Evolutionary conservation across 2,329 filamentous ascomycete genomes (phyloP), one percentile per base, ranked within the genome.

Genomic region (Aspergillus pseudoterreus): DNA sequence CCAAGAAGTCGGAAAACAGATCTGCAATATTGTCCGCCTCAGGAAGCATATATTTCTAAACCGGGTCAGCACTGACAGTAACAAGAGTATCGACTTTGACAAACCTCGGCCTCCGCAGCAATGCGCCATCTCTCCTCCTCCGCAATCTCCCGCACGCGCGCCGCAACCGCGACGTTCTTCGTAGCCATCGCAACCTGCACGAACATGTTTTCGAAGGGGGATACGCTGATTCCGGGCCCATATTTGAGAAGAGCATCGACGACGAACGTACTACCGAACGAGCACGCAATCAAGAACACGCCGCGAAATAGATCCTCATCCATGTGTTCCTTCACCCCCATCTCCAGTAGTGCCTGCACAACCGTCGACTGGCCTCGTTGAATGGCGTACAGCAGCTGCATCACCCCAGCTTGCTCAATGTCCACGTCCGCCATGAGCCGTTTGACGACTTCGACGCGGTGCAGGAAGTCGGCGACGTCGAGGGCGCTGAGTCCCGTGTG

Each of bases 121-220:
- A 32, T 22, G 9, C 38, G 39, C 22, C 30, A 38, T n/a, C 49
- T 61, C 33, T 53, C 47, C 6, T 44, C 22, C n/a, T 36, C 27
- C 11, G 43, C 65, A 63, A 12, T 67, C 58, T 3, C 68, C 61
- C 11, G 65, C 67, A 57, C 65, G 62, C 6, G 65, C 63, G 47
- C 67, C 61, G 60, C 63, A 61, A 41, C 68, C 63, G 17, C 64
- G 66, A 3, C 63, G 67, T 35, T 56, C 66, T 14, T 59, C 55
- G 6, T 53, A 57, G 4, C 47, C 67, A 4, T 56, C 54, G 12
- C 50, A 49, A 24, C 47, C 52, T 39, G 56, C 57, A 27, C 57
- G 61, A 53, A 21, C 57, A 66, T 24, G 51, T 57, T 6, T 50
- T 59, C 17, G 60, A 65, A 2, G 53, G 56, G 1, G 39, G 70